Percentiles rank a stretch among this genome's conserved stretches.
phyloP scores from a whole-genome alignment of 1,284 basidiomycete species.

The Meira miltonrushii region DNA sequence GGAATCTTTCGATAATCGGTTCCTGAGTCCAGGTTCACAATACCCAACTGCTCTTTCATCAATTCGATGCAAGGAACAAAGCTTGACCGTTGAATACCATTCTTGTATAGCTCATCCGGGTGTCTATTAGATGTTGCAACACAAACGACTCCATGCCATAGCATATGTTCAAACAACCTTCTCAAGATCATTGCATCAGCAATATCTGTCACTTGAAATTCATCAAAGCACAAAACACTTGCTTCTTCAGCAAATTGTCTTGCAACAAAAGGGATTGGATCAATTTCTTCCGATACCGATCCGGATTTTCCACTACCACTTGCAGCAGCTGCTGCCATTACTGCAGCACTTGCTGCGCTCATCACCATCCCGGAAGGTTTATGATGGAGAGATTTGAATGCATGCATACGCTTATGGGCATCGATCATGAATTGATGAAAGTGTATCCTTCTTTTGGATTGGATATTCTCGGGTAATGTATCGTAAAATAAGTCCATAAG shows the following conservation, averaged over 20 bases:
- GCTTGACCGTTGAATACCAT: slow-evolving; percentile 93
- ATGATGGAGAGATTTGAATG: slow-evolving; percentile 54
- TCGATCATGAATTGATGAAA: slow-evolving; percentile 93
- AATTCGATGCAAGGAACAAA: slow-evolving; percentile 94
- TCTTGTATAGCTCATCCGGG: slow-evolving; percentile 95
- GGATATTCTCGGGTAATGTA: slow-evolving; percentile 72
- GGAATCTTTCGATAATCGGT: slow-evolving; percentile 62
- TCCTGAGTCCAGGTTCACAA: slow-evolving; percentile 87
- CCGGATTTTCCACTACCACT: not conserved
- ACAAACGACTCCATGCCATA: slow-evolving; percentile 82
- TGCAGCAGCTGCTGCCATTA: slow-evolving; percentile 5
- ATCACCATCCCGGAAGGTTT: slow-evolving; percentile 48
- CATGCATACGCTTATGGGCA: slow-evolving; percentile 86
- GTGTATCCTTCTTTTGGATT: slow-evolving; percentile 76
- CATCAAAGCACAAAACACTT: slow-evolving; percentile 85
- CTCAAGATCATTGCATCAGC: slow-evolving; percentile 97
- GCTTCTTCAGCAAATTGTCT: slow-evolving; percentile 70
- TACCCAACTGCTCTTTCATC: slow-evolving; percentile 76
- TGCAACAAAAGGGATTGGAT: slow-evolving; percentile 83
- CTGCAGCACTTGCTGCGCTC: slow-evolving; percentile 16
- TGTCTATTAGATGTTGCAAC: slow-evolving; percentile 98
- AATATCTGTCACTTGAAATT: slow-evolving; percentile 98
- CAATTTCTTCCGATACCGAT: slow-evolving; percentile 56
- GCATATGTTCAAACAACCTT: slow-evolving; percentile 74
- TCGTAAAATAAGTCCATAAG: slow-evolving; percentile 96